Conservation (phyloP, 1,284 basidiomycete species). For the Ganoderma lingzhi region DNA sequence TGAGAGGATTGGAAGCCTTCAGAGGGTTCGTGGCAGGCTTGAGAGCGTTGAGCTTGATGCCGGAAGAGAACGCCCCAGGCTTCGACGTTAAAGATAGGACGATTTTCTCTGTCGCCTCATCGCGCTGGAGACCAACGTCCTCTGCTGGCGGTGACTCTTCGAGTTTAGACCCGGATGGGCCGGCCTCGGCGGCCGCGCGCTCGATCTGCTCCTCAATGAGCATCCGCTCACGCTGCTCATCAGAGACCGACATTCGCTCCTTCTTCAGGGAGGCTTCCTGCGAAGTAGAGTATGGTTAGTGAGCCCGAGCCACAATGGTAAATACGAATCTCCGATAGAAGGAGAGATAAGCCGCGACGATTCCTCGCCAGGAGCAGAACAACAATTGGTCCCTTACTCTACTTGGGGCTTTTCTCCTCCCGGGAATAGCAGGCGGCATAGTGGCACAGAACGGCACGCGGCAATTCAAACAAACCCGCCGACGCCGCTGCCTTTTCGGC, state of each 20-base stretch:
- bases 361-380: constrained; percentile 8
- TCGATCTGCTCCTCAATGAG: constrained; percentile 96
- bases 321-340: constrained; percentile 4
- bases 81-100: constrained; percentile 74
- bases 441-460: neutral
- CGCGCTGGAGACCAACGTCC: constrained; percentile 74
- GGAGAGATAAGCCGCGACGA: neutral
- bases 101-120: constrained; percentile 77
- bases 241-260: constrained; percentile 90
- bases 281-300: constrained; percentile 19
- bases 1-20: constrained; percentile 58
- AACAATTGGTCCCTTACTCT: neutral
- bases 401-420: neutral
- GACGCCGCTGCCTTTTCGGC: constrained; percentile 1
- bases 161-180: constrained; percentile 35
- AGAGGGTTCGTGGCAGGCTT: constrained; percentile 58
- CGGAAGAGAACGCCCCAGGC: constrained; percentile 48
- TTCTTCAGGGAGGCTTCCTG: constrained; percentile 92
- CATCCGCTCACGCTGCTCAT: constrained; percentile 93
- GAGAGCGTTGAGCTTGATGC: constrained; percentile 70
- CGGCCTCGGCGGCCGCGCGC: constrained; percentile 64
- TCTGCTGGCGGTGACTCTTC: constrained; percentile 46
- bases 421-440: neutral
- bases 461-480: neutral
- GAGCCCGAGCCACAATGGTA: neutral